Evolutionary conservation across 1,284 basidiomycete species (phyloP), one percentile per base, ranked within the genome.

Genomic region (Chondrostereum purpureum): DNA sequence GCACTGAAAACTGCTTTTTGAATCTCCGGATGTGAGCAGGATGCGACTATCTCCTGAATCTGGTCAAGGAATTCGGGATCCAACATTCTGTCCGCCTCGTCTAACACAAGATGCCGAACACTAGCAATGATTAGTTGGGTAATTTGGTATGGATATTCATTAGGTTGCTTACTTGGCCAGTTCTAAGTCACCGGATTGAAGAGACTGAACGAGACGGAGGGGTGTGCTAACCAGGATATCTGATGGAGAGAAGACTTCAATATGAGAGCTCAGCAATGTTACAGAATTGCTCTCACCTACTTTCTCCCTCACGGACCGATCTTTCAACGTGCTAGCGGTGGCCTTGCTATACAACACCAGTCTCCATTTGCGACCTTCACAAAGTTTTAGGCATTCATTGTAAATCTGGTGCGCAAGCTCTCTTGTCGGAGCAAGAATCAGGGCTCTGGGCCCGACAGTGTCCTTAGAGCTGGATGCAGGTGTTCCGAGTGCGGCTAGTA

Each of bases 391-490:
- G 51, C 87, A 90, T 60, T 99, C 96, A 47, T 92, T 92, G 50
- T 92, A 77, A 48, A 99, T 98, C 61, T 99, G 96, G 53, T 92
- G 85, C 0, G 95, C 93, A n/a, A 99, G 67, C 67, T 99, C 96
- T 52, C 92, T 81, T 0, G 96, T 99, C 1, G 96, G 96, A 1
- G 90, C 89, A 44, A 99, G 64, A 42, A 99, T 71, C 13, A 99
- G 57, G 0, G 88, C 84, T 48, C 93, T 75, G 11, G 85, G 80
- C 18, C 91, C 91, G 18, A 58, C 57, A 1, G 76, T 76, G 14
- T 60, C 52, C 33, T 72, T 67, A n/a, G 58, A 57, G 44, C 74
- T 73, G 50, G 69, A 70, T 4, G 72, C 66, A 1, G 91, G 91
- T 14, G 75, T 63, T n/a, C 66, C 67, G 1, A 95, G 70, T 2